These are phyloP conservation scores for Hygrocybe coccinea DNA, from an alignment of 768 basidiomycete genomes.

Conservation along the genomic window DNA sequence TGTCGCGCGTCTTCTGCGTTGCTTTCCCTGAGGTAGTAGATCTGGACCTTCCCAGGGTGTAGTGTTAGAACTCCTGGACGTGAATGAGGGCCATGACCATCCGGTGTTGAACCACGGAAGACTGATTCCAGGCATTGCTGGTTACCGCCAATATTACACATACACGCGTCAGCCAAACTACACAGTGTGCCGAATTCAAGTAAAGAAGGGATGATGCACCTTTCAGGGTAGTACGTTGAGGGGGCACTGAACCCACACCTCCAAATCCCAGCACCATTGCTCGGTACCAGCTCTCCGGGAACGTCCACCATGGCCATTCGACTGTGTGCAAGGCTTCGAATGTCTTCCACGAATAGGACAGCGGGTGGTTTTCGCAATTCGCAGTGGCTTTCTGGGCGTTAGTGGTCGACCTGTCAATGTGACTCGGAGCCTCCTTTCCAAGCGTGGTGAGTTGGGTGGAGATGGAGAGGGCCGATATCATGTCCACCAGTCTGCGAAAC, in stretches of 20 bases:
- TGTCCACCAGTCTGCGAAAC: conserved; percentile 62
- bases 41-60: neutral
- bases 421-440: conserved; percentile 10
- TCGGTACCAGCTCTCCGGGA: conserved; percentile 14
- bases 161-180: too few species aligned
- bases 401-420: conserved; percentile 2
- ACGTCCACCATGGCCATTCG: conserved; percentile 30
- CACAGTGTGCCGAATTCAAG: neutral
- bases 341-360: conserved; percentile 8
- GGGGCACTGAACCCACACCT: neutral
- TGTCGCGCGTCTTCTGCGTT: conserved; percentile 7
- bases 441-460: conserved; percentile 56
- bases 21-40: conserved; percentile 1
- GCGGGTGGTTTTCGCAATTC: neutral
- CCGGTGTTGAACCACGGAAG: conserved; percentile 20
- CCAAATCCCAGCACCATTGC: neutral
- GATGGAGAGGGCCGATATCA: conserved; percentile 64
- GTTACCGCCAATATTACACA: neutral
- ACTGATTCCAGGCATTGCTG: conserved; percentile 5
- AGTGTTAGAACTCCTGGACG: neutral
- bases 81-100: conserved; percentile 22
- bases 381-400: conserved; percentile 3
- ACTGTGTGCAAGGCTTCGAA: conserved; percentile 16
- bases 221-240: conserved; percentile 4
- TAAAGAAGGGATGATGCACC: neutral